Evolutionary conservation across 805 yeast genomes (phyloP), one percentile per base, ranked within the genome.

Genomic region (Candida arabinofermentans): DNA sequence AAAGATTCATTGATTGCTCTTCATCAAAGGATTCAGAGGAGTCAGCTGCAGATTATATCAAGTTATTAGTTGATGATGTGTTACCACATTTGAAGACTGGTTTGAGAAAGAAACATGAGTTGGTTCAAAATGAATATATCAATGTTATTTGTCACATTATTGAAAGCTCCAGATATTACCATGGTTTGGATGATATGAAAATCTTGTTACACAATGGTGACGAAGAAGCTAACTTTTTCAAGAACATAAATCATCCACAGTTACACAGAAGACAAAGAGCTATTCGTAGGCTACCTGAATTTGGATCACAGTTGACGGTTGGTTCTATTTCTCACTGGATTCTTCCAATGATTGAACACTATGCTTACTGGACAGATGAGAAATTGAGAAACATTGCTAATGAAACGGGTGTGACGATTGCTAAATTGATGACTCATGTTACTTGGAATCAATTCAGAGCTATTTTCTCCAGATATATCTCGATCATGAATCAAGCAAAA

Each of bases 241-340:
- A 52, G 37, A 88, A 89, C 53, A 71, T 93, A 36, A 74, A 73
- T 45, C 96, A 91, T 60, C 80, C 91, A 27, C 99, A 91, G 65
- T 54, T 83, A 8, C 88, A 83, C 55, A 78, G 95, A 65, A 83
- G 96, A 53, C 89, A 85, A 60, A 74, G 89, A 53, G 96, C 98
- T 0, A 71, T 91, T 18, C 74, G 79, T 53, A 73, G 85, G 44
- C 63, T 90, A 23, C 72, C 73, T 9, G 79, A 70, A 5, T 29
- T 48, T 8, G 53, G 71, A 33, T 74, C 78, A 5, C 43, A 59
- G 17, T 61, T 90, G 6, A 61, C 75, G 0, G 76, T 76, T 21
- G 64, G 67, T 27, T 81, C 79, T 50, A 77, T 91, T 40, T 74
- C 95, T 0, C 93, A 86, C 55, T 89, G 83, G 58, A 55, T 93